Conservation (phyloP, 345 rosid species). For the Syzygium jambos region DNA sequence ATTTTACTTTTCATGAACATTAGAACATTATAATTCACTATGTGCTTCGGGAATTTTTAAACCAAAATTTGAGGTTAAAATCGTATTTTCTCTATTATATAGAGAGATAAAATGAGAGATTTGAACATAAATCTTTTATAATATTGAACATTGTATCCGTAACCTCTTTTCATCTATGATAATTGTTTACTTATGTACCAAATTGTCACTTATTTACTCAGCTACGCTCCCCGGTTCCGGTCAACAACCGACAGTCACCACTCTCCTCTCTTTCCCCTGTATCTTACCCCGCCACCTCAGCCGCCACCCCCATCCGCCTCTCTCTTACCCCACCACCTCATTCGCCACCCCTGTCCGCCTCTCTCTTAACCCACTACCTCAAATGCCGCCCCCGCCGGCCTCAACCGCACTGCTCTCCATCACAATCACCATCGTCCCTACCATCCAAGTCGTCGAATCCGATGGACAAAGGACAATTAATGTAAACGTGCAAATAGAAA, state of each 20-base stretch:
- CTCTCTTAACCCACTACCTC: neutral
- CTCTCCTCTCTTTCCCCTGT: neutral
- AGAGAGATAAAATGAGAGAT: neutral
- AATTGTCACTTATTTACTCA: neutral
- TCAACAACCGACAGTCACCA: neutral
- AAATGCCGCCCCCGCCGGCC: neutral
- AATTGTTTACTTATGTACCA: neutral
- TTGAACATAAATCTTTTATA: neutral
- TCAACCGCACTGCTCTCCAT: neutral
- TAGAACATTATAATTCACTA: neutral
- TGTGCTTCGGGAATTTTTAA: neutral
- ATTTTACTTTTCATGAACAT: neutral
- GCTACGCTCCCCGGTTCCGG: rapidly evolving
- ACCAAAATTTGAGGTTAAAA: neutral
- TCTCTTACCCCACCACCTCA: too few species aligned
- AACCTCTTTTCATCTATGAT: neutral
- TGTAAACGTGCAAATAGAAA: neutral
- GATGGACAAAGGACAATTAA: neutral
- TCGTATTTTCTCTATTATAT: neutral
- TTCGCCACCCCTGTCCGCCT: too few species aligned
- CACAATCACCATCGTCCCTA: rapidly evolving
- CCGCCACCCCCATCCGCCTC: too few species aligned
- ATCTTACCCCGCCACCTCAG: too few species aligned
- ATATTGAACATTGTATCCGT: neutral
- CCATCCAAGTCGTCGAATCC: neutral